A percentile compares a stretch with the other conserved stretches of the same genome.
Conservation (phyloP, 257 asterid species). For the Plectranthus barbatus region DNA sequence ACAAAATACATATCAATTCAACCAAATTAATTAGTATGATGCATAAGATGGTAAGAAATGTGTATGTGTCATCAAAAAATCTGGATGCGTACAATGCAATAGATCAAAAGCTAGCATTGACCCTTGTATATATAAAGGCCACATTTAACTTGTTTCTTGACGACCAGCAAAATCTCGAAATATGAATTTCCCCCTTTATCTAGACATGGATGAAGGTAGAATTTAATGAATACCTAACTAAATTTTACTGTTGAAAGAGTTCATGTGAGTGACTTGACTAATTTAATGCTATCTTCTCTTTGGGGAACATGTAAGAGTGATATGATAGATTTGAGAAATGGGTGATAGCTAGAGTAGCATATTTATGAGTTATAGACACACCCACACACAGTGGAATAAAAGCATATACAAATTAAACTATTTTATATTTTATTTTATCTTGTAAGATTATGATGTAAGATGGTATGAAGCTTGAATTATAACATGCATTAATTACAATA, state of each 20-base stretch:
- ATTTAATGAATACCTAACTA: conserved; percentile 36
- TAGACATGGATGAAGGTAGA: neutral
- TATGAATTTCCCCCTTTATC: conserved; percentile 3
- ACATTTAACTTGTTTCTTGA: conserved; percentile 2
- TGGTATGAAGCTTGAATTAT: too few species aligned
- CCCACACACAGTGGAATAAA: neutral
- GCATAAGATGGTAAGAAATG: too few species aligned
- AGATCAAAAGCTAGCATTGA: too few species aligned
- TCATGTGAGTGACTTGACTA: conserved; percentile 32
- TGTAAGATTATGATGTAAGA: too few species aligned
- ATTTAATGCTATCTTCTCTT: conserved; percentile 40
- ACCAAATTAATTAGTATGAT: too few species aligned
- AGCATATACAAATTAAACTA: neutral
- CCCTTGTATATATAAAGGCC: too few species aligned
- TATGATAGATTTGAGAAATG: conserved; percentile 37
- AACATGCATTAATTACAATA: too few species aligned
- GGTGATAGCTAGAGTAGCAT: conserved; percentile 14
- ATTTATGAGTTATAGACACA: neutral
- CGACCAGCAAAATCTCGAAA: conserved; percentile 14
- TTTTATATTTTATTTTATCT: too few species aligned
- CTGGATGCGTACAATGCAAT: too few species aligned
- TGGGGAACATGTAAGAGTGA: conserved; percentile 48
- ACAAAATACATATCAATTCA: too few species aligned
- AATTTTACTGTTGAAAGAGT: conserved; percentile 14
- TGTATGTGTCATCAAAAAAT: too few species aligned